phyloP scores from a whole-genome alignment of 225 moss, liverwort and hornwort species.

The Thuidium tamariscinum region DNA sequence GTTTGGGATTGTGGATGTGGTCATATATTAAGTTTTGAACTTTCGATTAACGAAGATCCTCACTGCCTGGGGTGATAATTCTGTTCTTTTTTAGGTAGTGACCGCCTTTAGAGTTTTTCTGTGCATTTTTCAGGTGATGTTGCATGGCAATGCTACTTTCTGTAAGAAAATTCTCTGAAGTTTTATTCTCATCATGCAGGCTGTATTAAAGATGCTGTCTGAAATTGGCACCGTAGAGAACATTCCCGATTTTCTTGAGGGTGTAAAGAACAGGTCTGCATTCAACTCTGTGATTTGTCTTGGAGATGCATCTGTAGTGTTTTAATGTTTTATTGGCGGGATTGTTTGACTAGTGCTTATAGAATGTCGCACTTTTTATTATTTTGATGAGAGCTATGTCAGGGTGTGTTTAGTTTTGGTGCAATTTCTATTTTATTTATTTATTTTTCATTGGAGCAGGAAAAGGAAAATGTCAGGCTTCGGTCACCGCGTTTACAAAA shows the following conservation, averaged over 20 bases:
- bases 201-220: constrained; percentile 85
- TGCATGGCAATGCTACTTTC: background rate
- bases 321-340: background rate
- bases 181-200: constrained; percentile 38
- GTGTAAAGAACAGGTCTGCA: constrained; percentile 67
- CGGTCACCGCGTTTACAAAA: constrained; percentile 95
- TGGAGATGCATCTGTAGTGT: background rate
- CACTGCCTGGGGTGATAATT: background rate
- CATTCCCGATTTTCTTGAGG: constrained; percentile 85
- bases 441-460: constrained; percentile 22
- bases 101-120: background rate
- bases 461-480: constrained; percentile 98
- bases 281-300: background rate
- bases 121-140: no score
- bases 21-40: background rate
- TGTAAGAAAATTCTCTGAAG: background rate
- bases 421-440: background rate
- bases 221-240: constrained; percentile 76
- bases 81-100: background rate
- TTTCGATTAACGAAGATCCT: background rate
- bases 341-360: background rate
- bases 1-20: background rate
- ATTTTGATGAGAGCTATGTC: background rate
- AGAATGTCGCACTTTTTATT: background rate
- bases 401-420: background rate